These are phyloP conservation scores for Backusella luteola DNA, from an alignment of 192 early-diverging fungal species.

Conservation along the genomic window DNA sequence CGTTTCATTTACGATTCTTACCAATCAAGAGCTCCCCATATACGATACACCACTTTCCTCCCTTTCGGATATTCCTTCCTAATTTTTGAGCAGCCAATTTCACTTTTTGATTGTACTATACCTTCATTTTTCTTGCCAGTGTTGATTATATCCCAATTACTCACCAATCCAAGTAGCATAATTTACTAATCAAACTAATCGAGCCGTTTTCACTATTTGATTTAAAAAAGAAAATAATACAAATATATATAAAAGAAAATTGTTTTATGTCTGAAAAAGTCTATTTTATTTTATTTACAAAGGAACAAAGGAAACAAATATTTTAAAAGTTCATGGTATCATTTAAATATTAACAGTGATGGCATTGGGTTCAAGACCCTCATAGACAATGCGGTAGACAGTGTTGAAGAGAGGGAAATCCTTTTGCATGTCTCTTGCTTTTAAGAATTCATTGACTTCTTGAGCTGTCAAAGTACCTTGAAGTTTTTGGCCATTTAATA, in stretches of 20 bases:
- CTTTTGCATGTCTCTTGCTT: conserved; percentile 53
- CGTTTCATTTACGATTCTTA: too few species aligned
- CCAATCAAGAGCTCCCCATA: too few species aligned
- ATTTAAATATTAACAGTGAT: conserved; percentile 66
- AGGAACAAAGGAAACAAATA: neutral
- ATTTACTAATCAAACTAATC: neutral
- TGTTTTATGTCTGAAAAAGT: neutral
- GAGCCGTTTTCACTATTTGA: neutral
- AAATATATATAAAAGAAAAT: neutral
- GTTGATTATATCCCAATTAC: neutral
- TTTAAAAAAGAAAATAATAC: neutral
- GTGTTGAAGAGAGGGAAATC: conserved; percentile 93
- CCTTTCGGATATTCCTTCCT: too few species aligned
- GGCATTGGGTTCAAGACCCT: conserved; percentile 62
- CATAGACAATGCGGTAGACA: conserved; percentile 91
- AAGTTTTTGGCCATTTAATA: conserved; percentile 96
- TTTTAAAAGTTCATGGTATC: neutral
- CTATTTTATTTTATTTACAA: conserved; percentile 10
- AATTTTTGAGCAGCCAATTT: neutral
- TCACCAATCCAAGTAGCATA: neutral
- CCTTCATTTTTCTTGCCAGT: neutral
- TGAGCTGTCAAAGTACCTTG: conserved; percentile 92
- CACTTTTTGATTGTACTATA: neutral
- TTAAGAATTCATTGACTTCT: conserved; percentile 84
- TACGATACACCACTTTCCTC: too few species aligned